phyloP scores from a whole-genome alignment of 306 rosid genomes.

The Styphnolobium japonicum region DNA sequence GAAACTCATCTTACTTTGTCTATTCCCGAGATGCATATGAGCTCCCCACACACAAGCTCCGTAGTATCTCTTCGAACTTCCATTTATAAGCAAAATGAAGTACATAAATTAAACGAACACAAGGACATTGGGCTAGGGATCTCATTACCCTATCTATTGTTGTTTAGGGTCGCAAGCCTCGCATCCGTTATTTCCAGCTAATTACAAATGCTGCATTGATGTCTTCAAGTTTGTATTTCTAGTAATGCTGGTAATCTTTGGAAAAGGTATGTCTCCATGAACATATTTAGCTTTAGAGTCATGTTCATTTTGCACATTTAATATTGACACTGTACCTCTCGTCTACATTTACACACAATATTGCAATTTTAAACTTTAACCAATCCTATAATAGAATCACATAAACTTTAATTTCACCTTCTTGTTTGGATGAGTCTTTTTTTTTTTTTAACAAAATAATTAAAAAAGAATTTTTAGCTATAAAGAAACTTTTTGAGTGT shows the following conservation, averaged over 20 bases:
- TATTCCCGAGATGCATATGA: too few species aligned
- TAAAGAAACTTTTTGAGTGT: too few species aligned
- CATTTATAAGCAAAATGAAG: background rate
- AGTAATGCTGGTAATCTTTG: background rate
- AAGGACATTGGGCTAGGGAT: background rate
- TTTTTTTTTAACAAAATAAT: too few species aligned
- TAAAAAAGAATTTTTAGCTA: too few species aligned
- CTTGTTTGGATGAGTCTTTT: background rate
- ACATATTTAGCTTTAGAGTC: background rate
- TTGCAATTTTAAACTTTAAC: background rate
- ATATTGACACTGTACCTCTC: background rate
- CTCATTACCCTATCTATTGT: background rate
- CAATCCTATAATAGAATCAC: background rate
- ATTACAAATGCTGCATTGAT: background rate
- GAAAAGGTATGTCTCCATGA: conserved; percentile 16
- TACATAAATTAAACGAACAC: background rate
- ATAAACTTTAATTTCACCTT: too few species aligned
- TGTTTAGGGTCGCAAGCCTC: conserved; percentile 7
- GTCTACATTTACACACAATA: background rate
- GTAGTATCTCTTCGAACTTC: too few species aligned
- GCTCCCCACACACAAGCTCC: too few species aligned
- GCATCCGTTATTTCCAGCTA: background rate
- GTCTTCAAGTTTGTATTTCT: background rate
- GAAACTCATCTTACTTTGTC: too few species aligned
- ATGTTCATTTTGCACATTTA: background rate